Evolutionary conservation across 192 early-diverging fungal species (phyloP).

Genomic region (Backusella macrospora): DNA sequence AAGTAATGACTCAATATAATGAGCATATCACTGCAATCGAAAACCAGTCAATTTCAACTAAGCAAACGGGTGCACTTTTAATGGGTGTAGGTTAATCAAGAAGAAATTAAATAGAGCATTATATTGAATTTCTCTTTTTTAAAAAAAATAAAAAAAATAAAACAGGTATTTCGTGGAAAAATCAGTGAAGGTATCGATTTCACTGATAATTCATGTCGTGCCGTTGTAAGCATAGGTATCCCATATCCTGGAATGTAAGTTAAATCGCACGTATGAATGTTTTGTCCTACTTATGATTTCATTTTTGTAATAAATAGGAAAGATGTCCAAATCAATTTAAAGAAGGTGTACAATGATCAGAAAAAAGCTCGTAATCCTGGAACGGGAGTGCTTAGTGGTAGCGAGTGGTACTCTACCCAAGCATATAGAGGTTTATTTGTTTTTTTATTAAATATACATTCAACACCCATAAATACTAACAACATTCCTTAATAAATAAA

Average conservation of each 20-base stretch:
- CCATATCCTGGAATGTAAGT: conserved; percentile 55
- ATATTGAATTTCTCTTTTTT: too few relatives aligned
- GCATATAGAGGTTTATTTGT: conserved; percentile 25
- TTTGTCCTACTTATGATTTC: not conserved
- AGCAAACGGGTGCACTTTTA: too few relatives aligned
- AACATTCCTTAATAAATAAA: not conserved
- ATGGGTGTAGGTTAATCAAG: too few relatives aligned
- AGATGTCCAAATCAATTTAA: conserved; percentile 60
- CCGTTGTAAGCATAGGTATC: conserved; percentile 65
- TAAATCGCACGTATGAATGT: not conserved
- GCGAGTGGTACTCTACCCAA: conserved; percentile 35
- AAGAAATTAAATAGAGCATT: too few relatives aligned
- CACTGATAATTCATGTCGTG: conserved; percentile 64
- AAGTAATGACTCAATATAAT: too few relatives aligned
- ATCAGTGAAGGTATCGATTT: conserved; percentile 78
- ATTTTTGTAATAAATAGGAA: conserved; percentile 24
- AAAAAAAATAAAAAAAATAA: not conserved
- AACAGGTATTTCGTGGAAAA: conserved; percentile 67
- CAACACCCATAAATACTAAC: too few relatives aligned
- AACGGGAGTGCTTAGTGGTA: conserved; percentile 11
- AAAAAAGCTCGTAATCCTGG: not conserved
- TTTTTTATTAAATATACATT: not conserved
- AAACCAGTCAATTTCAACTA: too few relatives aligned
- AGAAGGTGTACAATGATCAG: conserved; percentile 43
- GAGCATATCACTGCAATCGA: too few relatives aligned